Evolutionary conservation across 441 rosid genomes (phyloP).

Genomic region (Brassica balearica): DNA sequence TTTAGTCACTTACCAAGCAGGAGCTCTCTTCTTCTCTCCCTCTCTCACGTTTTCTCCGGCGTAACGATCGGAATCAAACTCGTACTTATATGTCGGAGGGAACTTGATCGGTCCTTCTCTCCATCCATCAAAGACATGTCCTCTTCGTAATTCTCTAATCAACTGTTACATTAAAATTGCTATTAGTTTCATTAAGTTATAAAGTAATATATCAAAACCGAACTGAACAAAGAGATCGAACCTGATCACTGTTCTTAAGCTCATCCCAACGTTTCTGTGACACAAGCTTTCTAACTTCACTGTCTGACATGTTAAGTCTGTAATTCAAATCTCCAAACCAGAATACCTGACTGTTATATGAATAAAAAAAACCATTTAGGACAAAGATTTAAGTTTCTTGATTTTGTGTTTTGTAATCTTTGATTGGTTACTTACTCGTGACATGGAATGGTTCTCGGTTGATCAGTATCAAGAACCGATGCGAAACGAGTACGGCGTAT

Average conservation of each 20-base stretch:
- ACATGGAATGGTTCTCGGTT: constrained; percentile 82
- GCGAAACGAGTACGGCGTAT: constrained; percentile 80
- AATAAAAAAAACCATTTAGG: constrained; percentile 5
- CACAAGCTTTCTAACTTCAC: constrained; percentile 78
- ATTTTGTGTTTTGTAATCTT: neutral
- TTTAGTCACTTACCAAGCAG: constrained; percentile 75
- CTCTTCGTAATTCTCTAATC: constrained; percentile 69
- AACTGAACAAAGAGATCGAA: constrained; percentile 39
- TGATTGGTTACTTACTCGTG: constrained; percentile 76
- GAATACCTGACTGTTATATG: constrained; percentile 75
- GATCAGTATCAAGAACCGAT: constrained; percentile 68
- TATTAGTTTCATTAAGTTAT: constrained; percentile 9
- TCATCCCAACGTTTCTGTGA: constrained; percentile 79
- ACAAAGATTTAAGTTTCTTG: neutral
- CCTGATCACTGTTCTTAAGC: constrained; percentile 85
- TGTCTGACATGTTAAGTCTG: constrained; percentile 79
- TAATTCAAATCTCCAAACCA: constrained; percentile 99
- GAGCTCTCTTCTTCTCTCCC: constrained; percentile 96
- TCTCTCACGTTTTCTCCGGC: constrained; percentile 80
- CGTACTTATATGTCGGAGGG: constrained; percentile 97
- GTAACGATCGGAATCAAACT: constrained; percentile 76
- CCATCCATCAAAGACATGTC: constrained; percentile 97
- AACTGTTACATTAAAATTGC: constrained; percentile 64
- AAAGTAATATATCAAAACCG: constrained; percentile 12
- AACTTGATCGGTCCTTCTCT: constrained; percentile 83